These are phyloP conservation scores for Candida sakaeoensis DNA, from an alignment of 805 yeast genomes.

Conservation along the genomic window DNA sequence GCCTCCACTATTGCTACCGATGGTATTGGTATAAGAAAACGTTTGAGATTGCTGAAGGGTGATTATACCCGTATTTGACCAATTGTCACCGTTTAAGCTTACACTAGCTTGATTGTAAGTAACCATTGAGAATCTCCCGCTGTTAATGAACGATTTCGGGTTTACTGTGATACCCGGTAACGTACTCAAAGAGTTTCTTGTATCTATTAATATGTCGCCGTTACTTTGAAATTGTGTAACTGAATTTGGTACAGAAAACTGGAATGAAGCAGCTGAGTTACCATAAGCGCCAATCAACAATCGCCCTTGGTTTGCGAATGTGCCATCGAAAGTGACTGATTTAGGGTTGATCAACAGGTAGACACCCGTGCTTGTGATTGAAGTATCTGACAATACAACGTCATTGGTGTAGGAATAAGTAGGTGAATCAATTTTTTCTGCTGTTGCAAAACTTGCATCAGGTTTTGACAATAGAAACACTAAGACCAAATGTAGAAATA, in stretches of 20 bases:
- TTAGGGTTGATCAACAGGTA: background rate
- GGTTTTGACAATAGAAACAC: background rate
- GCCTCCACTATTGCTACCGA: constrained; percentile 6
- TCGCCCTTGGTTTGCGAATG: background rate
- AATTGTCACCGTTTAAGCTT: background rate
- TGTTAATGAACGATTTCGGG: background rate
- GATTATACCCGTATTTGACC: constrained; percentile 4
- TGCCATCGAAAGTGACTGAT: background rate
- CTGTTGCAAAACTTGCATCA: background rate
- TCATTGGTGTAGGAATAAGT: background rate
- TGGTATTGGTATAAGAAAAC: background rate
- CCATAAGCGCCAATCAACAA: constrained; percentile 1
- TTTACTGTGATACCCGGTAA: background rate
- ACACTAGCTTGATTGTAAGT: constrained; percentile 1
- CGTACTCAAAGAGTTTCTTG: background rate
- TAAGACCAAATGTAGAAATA: background rate
- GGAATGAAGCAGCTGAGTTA: too few species aligned
- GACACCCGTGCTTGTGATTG: constrained; percentile 1
- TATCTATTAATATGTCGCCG: constrained; percentile 4
- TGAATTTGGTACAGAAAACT: background rate
- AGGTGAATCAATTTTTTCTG: background rate
- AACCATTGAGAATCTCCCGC: constrained; percentile 2
- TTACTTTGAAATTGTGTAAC: constrained; percentile 3
- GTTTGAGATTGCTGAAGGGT: background rate
- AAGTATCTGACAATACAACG: background rate